These are phyloP conservation scores for Nematocida homosporus DNA, from an alignment of 371 early-diverging fungal species.

Conservation along the genomic window DNA sequence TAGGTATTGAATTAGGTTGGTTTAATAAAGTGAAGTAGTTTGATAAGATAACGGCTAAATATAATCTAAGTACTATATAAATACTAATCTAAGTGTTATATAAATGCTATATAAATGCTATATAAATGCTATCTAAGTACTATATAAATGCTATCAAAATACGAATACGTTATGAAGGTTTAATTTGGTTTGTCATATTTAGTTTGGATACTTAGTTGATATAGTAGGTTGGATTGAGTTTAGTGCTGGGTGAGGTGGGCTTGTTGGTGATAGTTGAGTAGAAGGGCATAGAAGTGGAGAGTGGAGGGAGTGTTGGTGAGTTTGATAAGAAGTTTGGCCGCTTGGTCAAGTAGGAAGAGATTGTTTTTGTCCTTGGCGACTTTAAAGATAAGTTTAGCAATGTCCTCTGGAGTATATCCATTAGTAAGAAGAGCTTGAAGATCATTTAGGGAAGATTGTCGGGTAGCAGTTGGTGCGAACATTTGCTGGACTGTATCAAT, in stretches of 20 bases:
- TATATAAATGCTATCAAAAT: too few relatives aligned
- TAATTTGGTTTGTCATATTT: too few relatives aligned
- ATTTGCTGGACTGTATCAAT: conserved; percentile 33
- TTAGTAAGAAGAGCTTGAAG: conserved; percentile 27
- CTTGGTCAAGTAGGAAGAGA: conserved; percentile 19
- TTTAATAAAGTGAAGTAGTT: too few relatives aligned
- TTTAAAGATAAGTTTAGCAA: conserved; percentile 47
- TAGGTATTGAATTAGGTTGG: too few relatives aligned
- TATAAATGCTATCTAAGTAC: too few relatives aligned
- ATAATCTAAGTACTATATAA: too few relatives aligned
- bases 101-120: too few relatives aligned
- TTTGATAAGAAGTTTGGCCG: conserved; percentile 32
- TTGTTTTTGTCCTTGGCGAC: conserved; percentile 40
- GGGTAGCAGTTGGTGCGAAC: conserved; percentile 3
- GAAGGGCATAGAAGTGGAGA: conserved; percentile 43
- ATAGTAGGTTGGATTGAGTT: background rate
- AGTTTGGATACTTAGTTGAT: too few relatives aligned
- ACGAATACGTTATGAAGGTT: too few relatives aligned
- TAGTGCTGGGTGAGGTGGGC: background rate
- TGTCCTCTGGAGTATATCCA: conserved; percentile 50
- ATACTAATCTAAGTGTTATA: too few relatives aligned
- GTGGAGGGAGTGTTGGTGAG: conserved; percentile 27
- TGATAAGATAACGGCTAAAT: too few relatives aligned
- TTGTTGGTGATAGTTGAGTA: background rate
- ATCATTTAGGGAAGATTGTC: background rate